phyloP scores from a whole-genome alignment of 1,139 yeast genomes.

The Yamadazyma sp. region DNA sequence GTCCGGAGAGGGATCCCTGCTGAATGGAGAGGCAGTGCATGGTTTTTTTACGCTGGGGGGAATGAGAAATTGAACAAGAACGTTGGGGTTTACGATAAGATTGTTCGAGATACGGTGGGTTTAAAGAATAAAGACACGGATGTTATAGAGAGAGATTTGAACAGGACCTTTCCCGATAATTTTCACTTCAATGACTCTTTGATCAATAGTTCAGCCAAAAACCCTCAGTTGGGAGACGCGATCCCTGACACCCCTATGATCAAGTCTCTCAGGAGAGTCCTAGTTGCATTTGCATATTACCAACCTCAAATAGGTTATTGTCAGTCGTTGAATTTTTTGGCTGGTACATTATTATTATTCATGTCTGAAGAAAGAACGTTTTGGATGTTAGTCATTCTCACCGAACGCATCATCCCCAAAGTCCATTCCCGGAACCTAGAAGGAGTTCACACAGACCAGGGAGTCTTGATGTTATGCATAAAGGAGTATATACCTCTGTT shows the following conservation, averaged over 20 bases:
- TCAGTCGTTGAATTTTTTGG: slow-evolving; percentile 88
- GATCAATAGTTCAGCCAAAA: slow-evolving; percentile 23
- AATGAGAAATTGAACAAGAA: slow-evolving; percentile 68
- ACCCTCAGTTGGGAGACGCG: slow-evolving; percentile 1
- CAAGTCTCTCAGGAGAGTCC: slow-evolving; percentile 72
- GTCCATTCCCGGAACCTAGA: slow-evolving; percentile 88
- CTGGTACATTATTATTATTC: slow-evolving; percentile 78
- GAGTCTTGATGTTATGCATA: slow-evolving; percentile 84
- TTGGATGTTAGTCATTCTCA: slow-evolving; percentile 93
- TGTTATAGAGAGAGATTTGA: slow-evolving; percentile 87
- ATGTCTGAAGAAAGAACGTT: slow-evolving; percentile 88
- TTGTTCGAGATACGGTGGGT: slow-evolving; percentile 55
- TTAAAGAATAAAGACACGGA: slow-evolving; percentile 73
- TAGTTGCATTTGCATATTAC: slow-evolving; percentile 80
- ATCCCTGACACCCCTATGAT: slow-evolving; percentile 60
- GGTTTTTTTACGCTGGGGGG: slow-evolving; percentile 98
- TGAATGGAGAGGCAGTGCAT: slow-evolving; percentile 95
- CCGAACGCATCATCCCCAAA: slow-evolving; percentile 84
- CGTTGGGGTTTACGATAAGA: slow-evolving; percentile 68
- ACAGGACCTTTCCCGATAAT: slow-evolving; percentile 94
- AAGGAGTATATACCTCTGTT: slow-evolving; percentile 81
- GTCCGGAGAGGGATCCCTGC: slow-evolving; percentile 93
- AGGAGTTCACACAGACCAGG: slow-evolving; percentile 95
- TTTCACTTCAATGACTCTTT: slow-evolving; percentile 53
- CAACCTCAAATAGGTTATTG: slow-evolving; percentile 94